Base-by-base conservation (phyloP, 2,329 filamentous ascomycete species). In the Phoma herbarum region DNA sequence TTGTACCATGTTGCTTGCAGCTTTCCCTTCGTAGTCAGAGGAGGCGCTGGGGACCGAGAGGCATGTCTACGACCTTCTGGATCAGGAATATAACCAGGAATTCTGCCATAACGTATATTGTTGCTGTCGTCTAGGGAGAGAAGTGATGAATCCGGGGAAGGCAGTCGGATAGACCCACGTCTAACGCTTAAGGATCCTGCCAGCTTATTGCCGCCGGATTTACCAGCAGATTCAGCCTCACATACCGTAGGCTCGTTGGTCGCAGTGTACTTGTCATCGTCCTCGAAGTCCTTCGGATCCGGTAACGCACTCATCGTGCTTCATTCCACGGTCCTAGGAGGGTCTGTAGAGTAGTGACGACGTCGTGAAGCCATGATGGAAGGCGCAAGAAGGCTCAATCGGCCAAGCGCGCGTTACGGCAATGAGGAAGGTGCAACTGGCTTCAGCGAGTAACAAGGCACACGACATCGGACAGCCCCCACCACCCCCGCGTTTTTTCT, bases 1-100 rank as follows among this genome's bases (percentile, higher is more conserved):
- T 81, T 79, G 4, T 77, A 63, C 89, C 89, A 92, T 63, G 86
- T 81, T 8, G 47, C 31, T 48, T 61, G 59, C 7, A 72, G 7
- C 29, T 52, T 71, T 25, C 59, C 64, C 43, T 62, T 73, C 26
- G 67, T 50, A 7, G 65, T 68, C 20, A 41, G 52, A 20, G 62
- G 64, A 33, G 71, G 62, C 3, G 48, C 61, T 25, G 72, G 71
- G 26, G 71, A 72, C 9, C 41, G 64, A 18, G 67, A 72, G 28
- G 55, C 53, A 68, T 65, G 57, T 57, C 68, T 68, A 39, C 37
- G 46, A 26, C 52, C 60, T 60, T 52, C 37, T 46, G 53, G 55
- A 10, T 50, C 46, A 51, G 65, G 60, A 28, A 67, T 31, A 54
- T 61, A 63, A 25, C 69, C 64, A 41, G 63, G 61, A 35, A 59